Evolutionary conservation across 2,329 filamentous ascomycete species (phyloP).

Genomic region (Metarhizium sp.): DNA sequence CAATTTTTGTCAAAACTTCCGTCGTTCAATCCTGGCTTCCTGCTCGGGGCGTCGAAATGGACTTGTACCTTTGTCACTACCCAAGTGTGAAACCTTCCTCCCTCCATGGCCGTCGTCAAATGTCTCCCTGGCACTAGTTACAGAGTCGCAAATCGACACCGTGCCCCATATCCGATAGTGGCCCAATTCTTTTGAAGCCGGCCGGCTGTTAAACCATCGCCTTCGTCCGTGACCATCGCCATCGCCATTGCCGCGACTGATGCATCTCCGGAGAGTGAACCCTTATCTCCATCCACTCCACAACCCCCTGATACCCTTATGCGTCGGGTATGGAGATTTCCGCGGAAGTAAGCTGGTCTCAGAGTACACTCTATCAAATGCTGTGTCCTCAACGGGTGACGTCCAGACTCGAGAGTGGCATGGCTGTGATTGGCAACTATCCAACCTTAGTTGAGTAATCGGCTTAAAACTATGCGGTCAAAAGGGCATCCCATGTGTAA

Average conservation of each 20-base stretch:
- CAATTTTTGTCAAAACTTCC: no score
- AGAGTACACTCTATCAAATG: no score
- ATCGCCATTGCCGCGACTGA: not conserved
- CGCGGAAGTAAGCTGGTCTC: slow-evolving; percentile 1
- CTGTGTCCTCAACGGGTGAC: no score
- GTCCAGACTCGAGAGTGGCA: no score
- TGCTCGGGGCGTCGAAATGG: no score
- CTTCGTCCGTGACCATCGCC: not conserved
- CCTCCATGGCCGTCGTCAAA: not conserved
- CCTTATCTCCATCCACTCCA: slow-evolving; percentile 1
- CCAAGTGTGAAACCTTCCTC: not conserved
- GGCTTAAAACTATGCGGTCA: no score
- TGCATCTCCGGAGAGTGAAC: not conserved
- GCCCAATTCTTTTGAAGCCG: not conserved
- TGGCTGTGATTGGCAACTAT: no score
- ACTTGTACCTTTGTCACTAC: no score
- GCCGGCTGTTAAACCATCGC: not conserved
- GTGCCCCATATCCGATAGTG: not conserved
- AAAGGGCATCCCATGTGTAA: no score
- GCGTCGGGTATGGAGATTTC: not conserved
- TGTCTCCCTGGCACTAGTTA: not conserved
- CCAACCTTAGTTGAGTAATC: no score
- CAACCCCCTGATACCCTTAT: not conserved
- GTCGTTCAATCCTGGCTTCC: no score
- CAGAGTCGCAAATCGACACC: not conserved